Base-by-base conservation (phyloP, 2,329 filamentous ascomycete species). In the Myrmaecium sp. region DNA sequence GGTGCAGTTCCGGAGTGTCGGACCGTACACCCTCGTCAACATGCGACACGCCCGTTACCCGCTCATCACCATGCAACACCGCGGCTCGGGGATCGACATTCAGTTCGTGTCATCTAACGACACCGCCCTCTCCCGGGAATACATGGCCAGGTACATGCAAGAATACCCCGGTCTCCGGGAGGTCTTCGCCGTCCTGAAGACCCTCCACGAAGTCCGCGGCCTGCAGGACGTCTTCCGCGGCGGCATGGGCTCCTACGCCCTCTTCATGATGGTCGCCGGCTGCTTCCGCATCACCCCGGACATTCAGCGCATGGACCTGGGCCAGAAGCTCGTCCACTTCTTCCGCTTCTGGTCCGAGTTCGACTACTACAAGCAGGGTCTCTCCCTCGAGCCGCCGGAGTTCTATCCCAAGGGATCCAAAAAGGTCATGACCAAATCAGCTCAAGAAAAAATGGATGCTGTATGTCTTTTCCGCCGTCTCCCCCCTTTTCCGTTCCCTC, bases 201-300 rank as follows among this genome's bases (percentile, higher is more conserved):
- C 59, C 26, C 49, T 58, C 10, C 49, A 74, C 21, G 54, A 64
- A 27, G 47, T 61, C 13, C 57, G 62, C 20, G 54, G 52, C 14
- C 41, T 73, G 3, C 53, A 55, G 17, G 57, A 63, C 27, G 52
- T 60, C 11, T 55, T 47, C 28, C 38, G 43, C 3, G 58, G 58
- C n/a, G 62, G 64, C 2, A 44, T 72, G 17, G 58, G 57, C 10
- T 59, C 64, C 1, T 69, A 72, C 38, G 51, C 57, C 8, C 47
- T 69, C 6, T 57, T 68, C 38, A 62, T 69, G 49, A 63, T 72
- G 53, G 44, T 72, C 11, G 59, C 64, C 9, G 62, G 65, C 4
- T 58, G 60, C 15, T 43, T 71, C 15, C 60, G 60, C 33, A 50
- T 60, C 33, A 46, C 46, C 17, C 47, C 53, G 16, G 39, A 30